These are phyloP conservation scores for Globisporangium nunn DNA, from an alignment of 352 stramenopile species.

Conservation along the genomic window DNA sequence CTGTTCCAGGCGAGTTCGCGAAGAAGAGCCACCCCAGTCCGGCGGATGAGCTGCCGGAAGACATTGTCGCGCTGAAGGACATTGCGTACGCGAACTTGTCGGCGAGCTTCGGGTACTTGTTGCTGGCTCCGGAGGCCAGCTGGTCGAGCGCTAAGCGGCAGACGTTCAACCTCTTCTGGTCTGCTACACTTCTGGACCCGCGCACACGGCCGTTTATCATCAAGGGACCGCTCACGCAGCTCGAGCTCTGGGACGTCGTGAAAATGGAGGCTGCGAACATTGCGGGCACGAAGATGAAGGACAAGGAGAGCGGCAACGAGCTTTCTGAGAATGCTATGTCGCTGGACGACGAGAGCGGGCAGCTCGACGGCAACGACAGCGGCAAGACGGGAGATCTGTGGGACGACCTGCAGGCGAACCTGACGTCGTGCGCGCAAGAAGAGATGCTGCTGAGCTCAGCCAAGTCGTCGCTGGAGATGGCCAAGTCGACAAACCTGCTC, in stretches of 20 bases:
- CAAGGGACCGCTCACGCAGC: slow-evolving; percentile 47
- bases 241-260: slow-evolving; percentile 66
- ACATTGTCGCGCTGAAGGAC: slow-evolving; percentile 56
- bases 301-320: slow-evolving; percentile 39
- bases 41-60: slow-evolving; percentile 32
- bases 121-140: slow-evolving; percentile 27
- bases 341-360: slow-evolving; percentile 26
- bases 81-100: slow-evolving; percentile 48
- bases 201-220: slow-evolving; percentile 73
- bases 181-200: slow-evolving; percentile 60
- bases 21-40: background rate
- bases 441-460: slow-evolving; percentile 62
- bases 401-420: slow-evolving; percentile 71
- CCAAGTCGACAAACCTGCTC: slow-evolving; percentile 67
- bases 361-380: slow-evolving; percentile 17
- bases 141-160: slow-evolving; percentile 37
- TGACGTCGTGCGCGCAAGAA: slow-evolving; percentile 63
- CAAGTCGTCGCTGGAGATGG: slow-evolving; percentile 59
- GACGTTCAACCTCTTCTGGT: slow-evolving; percentile 66
- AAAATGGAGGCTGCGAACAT: slow-evolving; percentile 52
- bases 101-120: slow-evolving; percentile 51
- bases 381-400: slow-evolving; percentile 45
- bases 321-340: slow-evolving; percentile 25
- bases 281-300: slow-evolving; percentile 40
- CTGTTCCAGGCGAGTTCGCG: background rate